Conservation (phyloP, 2,329 filamentous ascomycete genomes). For the Alternaria sp. region DNA sequence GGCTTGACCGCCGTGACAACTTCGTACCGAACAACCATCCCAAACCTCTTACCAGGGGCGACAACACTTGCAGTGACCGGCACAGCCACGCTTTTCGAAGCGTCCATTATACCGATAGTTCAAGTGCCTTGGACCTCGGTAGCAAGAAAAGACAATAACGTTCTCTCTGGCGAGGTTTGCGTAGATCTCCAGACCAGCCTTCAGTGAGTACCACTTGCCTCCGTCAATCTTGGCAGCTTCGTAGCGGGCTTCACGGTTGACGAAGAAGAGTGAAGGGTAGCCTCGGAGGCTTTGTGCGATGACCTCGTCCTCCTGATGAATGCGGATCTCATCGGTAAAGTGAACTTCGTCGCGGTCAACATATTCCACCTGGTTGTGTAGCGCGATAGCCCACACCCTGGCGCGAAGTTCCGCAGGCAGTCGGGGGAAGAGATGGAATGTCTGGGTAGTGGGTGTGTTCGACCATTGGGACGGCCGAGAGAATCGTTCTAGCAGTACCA, state of each 20-base stretch:
- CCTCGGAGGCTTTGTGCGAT: accelerated
- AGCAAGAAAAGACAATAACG: accelerated
- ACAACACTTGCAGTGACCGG: no score
- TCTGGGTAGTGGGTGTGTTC: not conserved
- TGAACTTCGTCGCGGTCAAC: no score
- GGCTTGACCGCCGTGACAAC: no score
- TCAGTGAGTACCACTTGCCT: not conserved
- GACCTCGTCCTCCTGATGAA: not conserved
- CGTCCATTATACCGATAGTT: no score
- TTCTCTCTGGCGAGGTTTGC: accelerated
- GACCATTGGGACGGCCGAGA: not conserved
- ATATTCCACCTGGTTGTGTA: not conserved
- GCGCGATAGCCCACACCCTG: not conserved
- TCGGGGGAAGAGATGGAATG: not conserved
- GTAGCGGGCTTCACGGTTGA: not conserved
- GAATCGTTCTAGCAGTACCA: not conserved
- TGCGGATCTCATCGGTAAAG: not conserved
- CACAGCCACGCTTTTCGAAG: no score
- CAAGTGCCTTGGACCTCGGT: not conserved
- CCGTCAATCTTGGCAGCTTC: not conserved
- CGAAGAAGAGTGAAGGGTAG: not conserved
- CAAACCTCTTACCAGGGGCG: not conserved
- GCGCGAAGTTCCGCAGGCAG: not conserved
- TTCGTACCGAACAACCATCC: not conserved
- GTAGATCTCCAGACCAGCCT: not conserved